These are phyloP conservation scores for Fusarium pseudoanthophilum DNA, from an alignment of 2,329 filamentous ascomycete species.

Conservation along the genomic window DNA sequence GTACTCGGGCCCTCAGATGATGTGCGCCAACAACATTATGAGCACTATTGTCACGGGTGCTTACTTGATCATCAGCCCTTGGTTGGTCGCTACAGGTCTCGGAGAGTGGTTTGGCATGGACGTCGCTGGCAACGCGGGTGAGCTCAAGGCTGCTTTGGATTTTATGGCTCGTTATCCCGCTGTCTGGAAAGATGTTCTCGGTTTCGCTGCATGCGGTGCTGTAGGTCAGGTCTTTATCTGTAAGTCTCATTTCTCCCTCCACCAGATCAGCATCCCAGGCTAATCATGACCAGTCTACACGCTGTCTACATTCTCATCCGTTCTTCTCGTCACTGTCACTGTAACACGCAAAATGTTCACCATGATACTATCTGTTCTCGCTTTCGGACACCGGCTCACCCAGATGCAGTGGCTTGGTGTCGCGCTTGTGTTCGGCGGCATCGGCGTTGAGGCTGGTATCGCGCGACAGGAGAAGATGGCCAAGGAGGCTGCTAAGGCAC, in stretches of 20 bases:
- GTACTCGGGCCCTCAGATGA: slow-evolving; percentile 97
- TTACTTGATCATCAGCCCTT: slow-evolving; percentile 84
- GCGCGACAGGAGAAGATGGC: slow-evolving; percentile 83
- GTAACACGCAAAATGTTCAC: slow-evolving; percentile 99
- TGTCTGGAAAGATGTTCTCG: slow-evolving; percentile 88
- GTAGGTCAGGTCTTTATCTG: slow-evolving; percentile 97
- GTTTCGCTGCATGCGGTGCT: slow-evolving; percentile 89
- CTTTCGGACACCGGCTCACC: slow-evolving; percentile 89
- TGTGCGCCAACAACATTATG: slow-evolving; percentile 96
- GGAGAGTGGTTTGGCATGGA: slow-evolving; percentile 75
- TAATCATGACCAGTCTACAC: slow-evolving; percentile 75
- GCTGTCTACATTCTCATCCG: slow-evolving; percentile 87
- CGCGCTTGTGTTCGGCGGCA: slow-evolving; percentile 90
- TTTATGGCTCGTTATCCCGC: slow-evolving; percentile 84
- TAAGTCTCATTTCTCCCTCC: slow-evolving; percentile 51
- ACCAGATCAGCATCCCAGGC: neutral
- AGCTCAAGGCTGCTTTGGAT: slow-evolving; percentile 79
- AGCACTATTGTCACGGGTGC: slow-evolving; percentile 78
- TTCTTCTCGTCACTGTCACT: slow-evolving; percentile 94
- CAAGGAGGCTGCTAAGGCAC: slow-evolving; percentile 73
- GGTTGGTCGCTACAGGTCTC: slow-evolving; percentile 74
- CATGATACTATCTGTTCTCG: slow-evolving; percentile 95
- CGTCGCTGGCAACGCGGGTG: slow-evolving; percentile 73
- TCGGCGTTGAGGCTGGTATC: slow-evolving; percentile 89
- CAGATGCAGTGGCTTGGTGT: slow-evolving; percentile 96